Base-by-base conservation (phyloP, 371 early-diverging fungal genomes). In the Blakeslea trispora region DNA sequence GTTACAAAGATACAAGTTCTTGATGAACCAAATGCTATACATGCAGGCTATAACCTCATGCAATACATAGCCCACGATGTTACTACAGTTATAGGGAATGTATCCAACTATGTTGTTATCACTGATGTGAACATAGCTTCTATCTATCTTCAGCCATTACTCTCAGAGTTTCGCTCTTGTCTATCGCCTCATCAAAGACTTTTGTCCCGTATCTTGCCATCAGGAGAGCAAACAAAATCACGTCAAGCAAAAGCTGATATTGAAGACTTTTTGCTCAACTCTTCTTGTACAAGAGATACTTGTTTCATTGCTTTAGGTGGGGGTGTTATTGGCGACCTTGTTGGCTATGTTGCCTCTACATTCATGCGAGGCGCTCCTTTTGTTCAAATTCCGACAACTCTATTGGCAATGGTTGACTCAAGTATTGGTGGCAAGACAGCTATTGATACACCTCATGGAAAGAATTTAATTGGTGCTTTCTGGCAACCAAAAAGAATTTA, bases 321-420 rank as follows among this genome's bases (percentile, higher is more conserved):
- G 37, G 97, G 97, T 9, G 97, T 97, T 0, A 87, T 97, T 57
- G 96, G 97, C 32, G 97, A 97, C 73, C 75, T 97, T 47, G 87
- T 89, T 11, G 97, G 97, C 0, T 97, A 84, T 70, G 94, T 94
- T 1, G 96, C 96, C 1, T 87, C 96, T 0, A 97, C 96, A 2
- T 97, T 93, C 67, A 97, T 97, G 97, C 85, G 97, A 32, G 97
- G 97, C 10, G 81, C 92, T 34, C 89, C 91, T 18, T 81, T 92
- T 57, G 77, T 95, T 32, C 96, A 97, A 67, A 78, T 97, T 24
- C 97, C 97, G 2, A 97, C 96, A 1, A 92, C 97, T 2, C 71
- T 97, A n/a, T 78, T 97, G 47, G 93, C 97, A 15, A 97, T 97
- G 97, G 96, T 95, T 15, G 97, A 97, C 71, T 92, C 93, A 6